Base-by-base conservation (phyloP, 2,329 filamentous ascomycete species). In the Colletotrichum lupini region DNA sequence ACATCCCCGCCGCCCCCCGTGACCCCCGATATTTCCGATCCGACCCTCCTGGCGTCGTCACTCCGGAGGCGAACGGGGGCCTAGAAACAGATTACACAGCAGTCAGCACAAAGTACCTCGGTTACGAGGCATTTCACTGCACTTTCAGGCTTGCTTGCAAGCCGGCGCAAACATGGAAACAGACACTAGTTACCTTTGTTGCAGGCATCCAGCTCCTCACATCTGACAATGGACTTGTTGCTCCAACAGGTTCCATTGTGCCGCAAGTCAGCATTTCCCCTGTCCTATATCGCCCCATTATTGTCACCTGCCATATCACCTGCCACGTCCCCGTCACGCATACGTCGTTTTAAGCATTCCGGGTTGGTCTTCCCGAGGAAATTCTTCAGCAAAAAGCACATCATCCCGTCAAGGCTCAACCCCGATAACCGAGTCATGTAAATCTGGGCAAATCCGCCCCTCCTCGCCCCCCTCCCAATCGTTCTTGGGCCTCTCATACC, bases 401-500 rank as follows among this genome's bases (percentile, higher is more conserved):
- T 63, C 24, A 32, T 55, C 49, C 24, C 19, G 42, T n/a, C 42
- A 49, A 49, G 42, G 42, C 42, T 49, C 42, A n/a, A 49, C 42
- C 16, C 60, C 66, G 70, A 73, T 73, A 65, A 55, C 67, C 70
- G 70, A 73, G 67, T 73, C 67, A 73, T 73, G 70, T 62, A 37
- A 61, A 52, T 57, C 49, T 57, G 32, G 16, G 14, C 52, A 55
- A 42, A 28, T 42, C 30, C 28, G 35, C 61, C 61, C 49, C 42
- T 24, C 7, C 24, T 28, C 30, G 9, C n/a, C 28, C 16, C n/a
- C 46, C 28, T 63, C 46, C 4, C 16, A n/a, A 28, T 22, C 46
- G 22, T 26, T 53, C 42, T 53, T 22, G n/a, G 42, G 42, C 19
- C 42, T 49, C 42, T 49, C 42, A 49, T 49, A 49, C 42, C 42